Percentiles rank a stretch among this genome's conserved stretches.
Evolutionary conservation across 2,329 filamentous ascomycete species (phyloP).

Genomic region (Stylonectria norvegica): DNA sequence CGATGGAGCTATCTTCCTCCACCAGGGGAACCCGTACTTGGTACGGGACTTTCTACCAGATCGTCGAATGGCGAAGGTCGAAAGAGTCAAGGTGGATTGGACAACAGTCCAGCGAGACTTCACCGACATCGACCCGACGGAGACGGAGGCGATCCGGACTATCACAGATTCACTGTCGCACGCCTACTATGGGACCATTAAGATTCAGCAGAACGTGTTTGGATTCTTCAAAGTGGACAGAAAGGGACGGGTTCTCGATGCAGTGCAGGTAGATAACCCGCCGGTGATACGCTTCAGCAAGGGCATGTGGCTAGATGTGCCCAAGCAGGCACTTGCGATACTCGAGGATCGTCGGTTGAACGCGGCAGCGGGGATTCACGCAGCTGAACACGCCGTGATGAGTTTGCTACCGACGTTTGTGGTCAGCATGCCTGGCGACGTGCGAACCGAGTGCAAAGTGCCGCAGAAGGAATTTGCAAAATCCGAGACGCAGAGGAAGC

Average conservation of each 20-base stretch:
- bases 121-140: conserved; percentile 89
- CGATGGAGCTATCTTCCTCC: conserved; percentile 93
- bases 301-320: conserved; percentile 95
- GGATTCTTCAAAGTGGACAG: conserved; percentile 98
- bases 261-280: conserved; percentile 88
- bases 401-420: conserved; percentile 88
- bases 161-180: conserved; percentile 61
- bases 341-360: conserved; percentile 70
- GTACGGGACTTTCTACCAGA: conserved; percentile 86
- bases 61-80: conserved; percentile 77
- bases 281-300: conserved; percentile 81
- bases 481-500: conserved; percentile 66
- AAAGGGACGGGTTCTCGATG: conserved; percentile 80
- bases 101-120: conserved; percentile 89
- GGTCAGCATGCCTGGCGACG: conserved; percentile 83
- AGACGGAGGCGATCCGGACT: conserved; percentile 80
- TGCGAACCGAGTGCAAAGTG: conserved; percentile 91
- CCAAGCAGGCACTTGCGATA: conserved; percentile 73
- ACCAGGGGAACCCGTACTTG: conserved; percentile 90
- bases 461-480: conserved; percentile 82
- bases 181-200: conserved; percentile 83
- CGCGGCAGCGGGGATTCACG: conserved; percentile 86
- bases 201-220: conserved; percentile 84
- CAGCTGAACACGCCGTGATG: conserved; percentile 87
- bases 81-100: conserved; percentile 90